Evolutionary conservation across 1,139 yeast species (phyloP).

Genomic region (Taphrina communis): DNA sequence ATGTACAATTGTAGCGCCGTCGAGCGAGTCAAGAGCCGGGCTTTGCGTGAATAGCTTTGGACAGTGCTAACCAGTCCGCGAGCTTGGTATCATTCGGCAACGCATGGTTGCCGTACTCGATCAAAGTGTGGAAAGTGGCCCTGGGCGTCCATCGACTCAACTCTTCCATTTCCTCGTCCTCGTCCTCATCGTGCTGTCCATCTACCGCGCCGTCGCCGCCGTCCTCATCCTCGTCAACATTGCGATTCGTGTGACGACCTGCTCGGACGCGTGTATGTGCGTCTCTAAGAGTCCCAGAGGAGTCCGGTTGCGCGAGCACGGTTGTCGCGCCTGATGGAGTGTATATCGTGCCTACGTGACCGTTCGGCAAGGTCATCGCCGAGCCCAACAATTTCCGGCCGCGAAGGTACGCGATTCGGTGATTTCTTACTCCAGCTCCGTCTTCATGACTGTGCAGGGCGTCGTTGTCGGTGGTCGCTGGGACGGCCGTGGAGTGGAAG

Average conservation of each 20-base stretch:
- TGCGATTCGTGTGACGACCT: no score
- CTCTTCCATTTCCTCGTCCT: conserved; percentile 34
- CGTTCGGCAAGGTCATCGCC: conserved; percentile 4
- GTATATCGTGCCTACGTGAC: conserved; percentile 28
- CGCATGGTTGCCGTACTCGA: conserved; percentile 17
- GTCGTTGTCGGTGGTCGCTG: background rate
- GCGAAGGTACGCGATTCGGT: conserved; percentile 22
- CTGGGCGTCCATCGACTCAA: conserved; percentile 19
- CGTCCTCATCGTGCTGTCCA: background rate
- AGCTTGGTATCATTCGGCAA: conserved; percentile 10
- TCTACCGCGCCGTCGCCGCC: no score
- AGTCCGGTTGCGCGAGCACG: background rate
- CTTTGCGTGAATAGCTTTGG: conserved; percentile 16
- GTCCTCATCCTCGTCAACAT: no score
- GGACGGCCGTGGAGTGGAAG: conserved; percentile 17
- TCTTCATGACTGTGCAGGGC: background rate
- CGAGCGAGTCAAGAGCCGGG: background rate
- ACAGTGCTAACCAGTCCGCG: conserved; percentile 28
- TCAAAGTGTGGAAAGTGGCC: conserved; percentile 1
- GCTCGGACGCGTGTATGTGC: no score
- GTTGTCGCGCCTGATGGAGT: conserved; percentile 3
- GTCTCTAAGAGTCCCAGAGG: no score
- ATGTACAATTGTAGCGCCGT: background rate
- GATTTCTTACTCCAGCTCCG: background rate
- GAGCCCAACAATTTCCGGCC: conserved; percentile 34